Base-by-base conservation (phyloP, 2,329 filamentous ascomycete species). In the Alternaria atra region DNA sequence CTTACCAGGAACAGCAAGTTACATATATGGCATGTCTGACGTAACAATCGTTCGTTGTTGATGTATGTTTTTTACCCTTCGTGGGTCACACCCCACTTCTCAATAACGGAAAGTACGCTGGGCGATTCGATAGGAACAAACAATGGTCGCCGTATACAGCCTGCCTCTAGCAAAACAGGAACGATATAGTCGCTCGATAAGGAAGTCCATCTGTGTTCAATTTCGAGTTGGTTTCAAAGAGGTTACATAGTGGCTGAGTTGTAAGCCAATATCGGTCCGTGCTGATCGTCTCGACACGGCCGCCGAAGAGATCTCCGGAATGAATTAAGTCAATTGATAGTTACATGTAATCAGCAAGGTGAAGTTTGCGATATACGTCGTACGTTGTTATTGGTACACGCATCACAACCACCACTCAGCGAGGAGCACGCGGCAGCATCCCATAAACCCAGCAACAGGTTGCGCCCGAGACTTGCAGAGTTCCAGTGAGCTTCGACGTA, bases 1-100 rank as follows among this genome's bases (percentile, higher is more conserved):
- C 13, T 27, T 42, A 40, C 15, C 37, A 51, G 53, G 52, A 59
- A 29, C 32, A 54, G 25, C 20, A 55, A 51, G 25, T 29, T n/a
- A 32, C 23, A 53, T 23, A 27, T 29, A 53, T 25, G 25, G 51
- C 30, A 27, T 53, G 37, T 40, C 58, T 47, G 44, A 29, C 12
- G 43, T 32, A 29, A 50, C 29, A 44, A 15, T 30, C 32, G 32
- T 27, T 34, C n/a, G 17, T 47, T 40, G 50, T 12, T 20, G 10
- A 23, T 13, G 34, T 17, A 42, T 17, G 6, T 34, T 25, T 20
- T n/a, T 12, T 40, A 34, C 35, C 35, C 39, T 35, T 25, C 20
- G 17, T 23, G 8, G 32, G 25, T 10, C 17, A 15, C 13, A 42
- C 20, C 39, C 39, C 10, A 34, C 42, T 40, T 52, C 44, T 23